Conservation (phyloP, 1,139 yeast genomes). For the Zygosaccharomyces pseudobailii region DNA sequence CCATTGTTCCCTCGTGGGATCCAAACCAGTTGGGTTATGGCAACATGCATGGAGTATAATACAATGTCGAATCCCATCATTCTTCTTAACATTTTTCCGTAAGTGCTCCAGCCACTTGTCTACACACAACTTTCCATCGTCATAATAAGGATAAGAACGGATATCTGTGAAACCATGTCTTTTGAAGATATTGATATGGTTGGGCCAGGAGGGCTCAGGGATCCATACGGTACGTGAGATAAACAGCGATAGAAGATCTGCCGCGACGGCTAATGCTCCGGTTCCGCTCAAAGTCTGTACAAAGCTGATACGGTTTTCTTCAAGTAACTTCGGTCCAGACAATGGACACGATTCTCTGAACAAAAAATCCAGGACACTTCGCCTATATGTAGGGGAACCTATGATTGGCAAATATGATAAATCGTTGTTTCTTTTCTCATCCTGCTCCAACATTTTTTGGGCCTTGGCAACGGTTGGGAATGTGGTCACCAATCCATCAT, state of each 20-base stretch:
- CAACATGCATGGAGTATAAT: constrained; percentile 90
- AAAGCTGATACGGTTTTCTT: constrained; percentile 50
- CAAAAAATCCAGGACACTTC: constrained; percentile 65
- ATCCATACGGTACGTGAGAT: constrained; percentile 55
- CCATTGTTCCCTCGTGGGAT: constrained; percentile 82
- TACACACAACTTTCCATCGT: constrained; percentile 50
- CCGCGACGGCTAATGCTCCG: constrained; percentile 88
- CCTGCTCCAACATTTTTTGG: constrained; percentile 36
- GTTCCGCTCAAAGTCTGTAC: constrained; percentile 92
- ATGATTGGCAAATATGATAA: constrained; percentile 56
- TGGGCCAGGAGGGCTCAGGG: constrained; percentile 94
- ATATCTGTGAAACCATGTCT: constrained; percentile 29
- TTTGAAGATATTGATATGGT: constrained; percentile 63
- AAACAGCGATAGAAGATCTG: constrained; percentile 53
- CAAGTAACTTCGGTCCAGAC: constrained; percentile 24
- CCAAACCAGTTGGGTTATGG: constrained; percentile 95
- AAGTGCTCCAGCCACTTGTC: constrained; percentile 45
- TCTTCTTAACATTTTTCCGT: constrained; percentile 41
- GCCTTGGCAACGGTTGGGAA: constrained; percentile 78
- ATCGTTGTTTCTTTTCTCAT: constrained; percentile 47
- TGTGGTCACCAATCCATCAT: constrained; percentile 79
- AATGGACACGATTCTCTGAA: constrained; percentile 50
- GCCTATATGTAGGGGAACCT: constrained; percentile 65
- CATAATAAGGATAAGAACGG: constrained; percentile 49
- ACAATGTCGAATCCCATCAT: constrained; percentile 33